Evolutionary conservation across 805 yeast genomes (phyloP).

Genomic region (Candida jianshihensis): DNA sequence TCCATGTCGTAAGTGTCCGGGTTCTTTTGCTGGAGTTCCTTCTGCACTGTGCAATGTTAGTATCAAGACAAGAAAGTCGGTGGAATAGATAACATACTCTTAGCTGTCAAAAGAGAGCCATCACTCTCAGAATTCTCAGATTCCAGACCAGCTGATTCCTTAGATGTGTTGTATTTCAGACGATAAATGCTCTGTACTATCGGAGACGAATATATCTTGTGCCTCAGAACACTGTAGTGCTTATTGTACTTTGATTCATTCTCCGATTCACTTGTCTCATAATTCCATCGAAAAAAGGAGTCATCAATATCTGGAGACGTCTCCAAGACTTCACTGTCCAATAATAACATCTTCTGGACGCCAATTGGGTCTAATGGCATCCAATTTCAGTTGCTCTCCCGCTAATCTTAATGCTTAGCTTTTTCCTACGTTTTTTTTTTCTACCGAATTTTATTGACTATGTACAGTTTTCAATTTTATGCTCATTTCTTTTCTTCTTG

Average conservation of each 20-base stretch:
- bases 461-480: background rate
- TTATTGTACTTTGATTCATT: constrained; percentile 1
- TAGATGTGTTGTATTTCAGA: constrained; percentile 15
- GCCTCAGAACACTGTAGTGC: constrained; percentile 23
- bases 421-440: too few species aligned
- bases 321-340: too few species aligned
- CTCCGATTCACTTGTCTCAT: background rate
- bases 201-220: constrained; percentile 36
- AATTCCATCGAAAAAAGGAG: constrained; percentile 7
- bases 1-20: constrained; percentile 18
- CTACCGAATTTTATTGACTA: too few species aligned
- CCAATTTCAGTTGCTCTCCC: too few species aligned
- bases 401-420: too few species aligned
- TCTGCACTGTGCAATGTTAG: constrained; percentile 21
- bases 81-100: constrained; percentile 22
- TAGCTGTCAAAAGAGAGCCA: constrained; percentile 8
- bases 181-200: constrained; percentile 28
- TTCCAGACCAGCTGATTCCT: constrained; percentile 15
- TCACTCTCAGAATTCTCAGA: constrained; percentile 5
- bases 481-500: constrained; percentile 14
- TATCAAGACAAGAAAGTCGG: constrained; percentile 18
- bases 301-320: background rate
- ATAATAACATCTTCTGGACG: too few species aligned
- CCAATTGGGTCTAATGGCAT: too few species aligned
- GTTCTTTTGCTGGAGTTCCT: constrained; percentile 15